Percentiles rank a stretch among this genome's conserved stretches.
phyloP scores from a whole-genome alignment of 495 filamentous ascomycete species.

The Mytilinidion resinicola region DNA sequence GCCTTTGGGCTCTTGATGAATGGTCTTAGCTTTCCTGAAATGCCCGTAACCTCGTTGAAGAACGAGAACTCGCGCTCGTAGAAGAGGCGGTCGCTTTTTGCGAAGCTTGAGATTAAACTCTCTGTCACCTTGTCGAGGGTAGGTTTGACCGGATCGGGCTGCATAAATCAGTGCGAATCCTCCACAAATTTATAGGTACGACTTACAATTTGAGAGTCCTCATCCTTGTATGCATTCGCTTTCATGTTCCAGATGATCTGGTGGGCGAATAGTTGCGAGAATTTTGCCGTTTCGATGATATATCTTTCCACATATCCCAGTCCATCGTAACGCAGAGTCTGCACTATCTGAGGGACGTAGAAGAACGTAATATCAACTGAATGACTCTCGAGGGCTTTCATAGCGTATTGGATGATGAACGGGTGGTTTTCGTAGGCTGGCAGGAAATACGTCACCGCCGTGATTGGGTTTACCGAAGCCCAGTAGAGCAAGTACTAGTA shows the following conservation, averaged over 20 bases:
- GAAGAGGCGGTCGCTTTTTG: conserved; percentile 67
- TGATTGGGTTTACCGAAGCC: conserved; percentile 88
- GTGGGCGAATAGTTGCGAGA: conserved; percentile 94
- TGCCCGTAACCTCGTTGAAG: conserved; percentile 92
- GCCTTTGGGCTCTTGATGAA: conserved; percentile 88
- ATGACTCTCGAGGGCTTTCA: conserved; percentile 89
- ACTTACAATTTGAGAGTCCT: conserved; percentile 80
- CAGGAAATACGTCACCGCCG: conserved; percentile 86
- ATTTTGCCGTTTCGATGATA: conserved; percentile 90
- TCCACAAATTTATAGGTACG: neutral
- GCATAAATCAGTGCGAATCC: conserved; percentile 12
- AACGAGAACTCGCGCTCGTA: conserved; percentile 95
- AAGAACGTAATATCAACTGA: conserved; percentile 96
- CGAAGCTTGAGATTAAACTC: conserved; percentile 76
- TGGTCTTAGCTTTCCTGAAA: conserved; percentile 91
- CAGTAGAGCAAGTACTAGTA: conserved; percentile 83
- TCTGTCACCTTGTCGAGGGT: conserved; percentile 86
- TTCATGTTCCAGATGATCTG: conserved; percentile 99
- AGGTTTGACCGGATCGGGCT: conserved; percentile 90
- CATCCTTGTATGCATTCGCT: conserved; percentile 95
- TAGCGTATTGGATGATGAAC: conserved; percentile 93
- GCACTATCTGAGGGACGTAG: conserved; percentile 96
- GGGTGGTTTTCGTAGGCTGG: conserved; percentile 92
- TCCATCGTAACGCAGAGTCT: conserved; percentile 89
- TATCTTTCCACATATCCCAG: conserved; percentile 94